Percentiles rank a stretch among this genome's conserved stretches.
Evolutionary conservation across 179 eudicot species (phyloP).

Genomic region (Silene noctiflora): DNA sequence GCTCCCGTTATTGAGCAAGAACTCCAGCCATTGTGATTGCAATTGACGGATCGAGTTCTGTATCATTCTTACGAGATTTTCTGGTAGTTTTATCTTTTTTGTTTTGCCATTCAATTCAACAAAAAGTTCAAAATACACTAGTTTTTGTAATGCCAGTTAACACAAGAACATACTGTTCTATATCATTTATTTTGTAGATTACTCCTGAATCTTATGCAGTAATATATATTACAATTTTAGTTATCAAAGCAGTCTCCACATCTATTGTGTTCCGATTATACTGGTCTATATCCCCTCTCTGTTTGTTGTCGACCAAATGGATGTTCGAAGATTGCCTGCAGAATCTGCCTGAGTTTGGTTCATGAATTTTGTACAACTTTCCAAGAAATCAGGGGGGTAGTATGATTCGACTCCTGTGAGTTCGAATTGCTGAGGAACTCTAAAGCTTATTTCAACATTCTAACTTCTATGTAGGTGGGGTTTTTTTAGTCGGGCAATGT

Average conservation of each 20-base stretch:
- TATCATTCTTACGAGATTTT: constrained; percentile 14
- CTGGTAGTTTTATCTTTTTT: constrained; percentile 8
- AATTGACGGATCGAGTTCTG: neutral
- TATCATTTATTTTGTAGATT: constrained; percentile 18
- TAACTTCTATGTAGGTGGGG: too few relatives aligned
- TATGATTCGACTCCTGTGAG: too few relatives aligned
- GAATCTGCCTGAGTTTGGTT: too few relatives aligned
- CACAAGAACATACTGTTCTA: neutral
- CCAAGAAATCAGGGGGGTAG: too few relatives aligned
- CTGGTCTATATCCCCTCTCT: neutral
- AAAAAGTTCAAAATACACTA: constrained; percentile 8
- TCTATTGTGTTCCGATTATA: neutral
- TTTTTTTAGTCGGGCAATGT: too few relatives aligned
- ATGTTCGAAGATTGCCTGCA: too few relatives aligned
- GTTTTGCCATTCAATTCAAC: neutral
- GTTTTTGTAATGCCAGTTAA: constrained; percentile 10
- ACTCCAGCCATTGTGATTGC: constrained; percentile 60
- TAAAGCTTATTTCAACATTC: too few relatives aligned
- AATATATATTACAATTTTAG: constrained; percentile 3
- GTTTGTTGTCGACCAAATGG: too few relatives aligned
- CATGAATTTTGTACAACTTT: too few relatives aligned
- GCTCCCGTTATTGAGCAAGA: constrained; percentile 62
- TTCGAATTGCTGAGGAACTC: too few relatives aligned
- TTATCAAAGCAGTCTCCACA: neutral
- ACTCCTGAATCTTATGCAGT: neutral